phyloP scores from a whole-genome alignment of 1,284 basidiomycete species.

The Stereum hirsutum region DNA sequence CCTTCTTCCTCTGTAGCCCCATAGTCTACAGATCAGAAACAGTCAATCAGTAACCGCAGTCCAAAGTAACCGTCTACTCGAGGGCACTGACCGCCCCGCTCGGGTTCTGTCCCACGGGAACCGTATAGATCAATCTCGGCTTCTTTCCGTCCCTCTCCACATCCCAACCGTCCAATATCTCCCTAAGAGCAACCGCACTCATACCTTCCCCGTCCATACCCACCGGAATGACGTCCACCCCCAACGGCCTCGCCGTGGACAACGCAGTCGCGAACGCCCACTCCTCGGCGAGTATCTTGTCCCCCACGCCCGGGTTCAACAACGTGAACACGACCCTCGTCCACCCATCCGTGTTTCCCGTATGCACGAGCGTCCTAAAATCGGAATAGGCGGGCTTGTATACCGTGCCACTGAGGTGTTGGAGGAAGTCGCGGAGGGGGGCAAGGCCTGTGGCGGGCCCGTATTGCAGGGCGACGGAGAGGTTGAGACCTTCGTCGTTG shows the following conservation, averaged over 20 bases:
- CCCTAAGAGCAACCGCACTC: slow-evolving; percentile 49
- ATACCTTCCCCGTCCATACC: slow-evolving; percentile 72
- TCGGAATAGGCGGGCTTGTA: slow-evolving; percentile 66
- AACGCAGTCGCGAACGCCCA: slow-evolving; percentile 61
- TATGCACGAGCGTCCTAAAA: slow-evolving; percentile 53
- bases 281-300: slow-evolving; percentile 62
- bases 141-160: slow-evolving; percentile 49
- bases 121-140: slow-evolving; percentile 69
- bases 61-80: too few species aligned
- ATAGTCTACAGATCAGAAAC: too few species aligned
- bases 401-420: slow-evolving; percentile 52
- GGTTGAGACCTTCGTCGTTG: slow-evolving; percentile 42
- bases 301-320: slow-evolving; percentile 68
- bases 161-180: slow-evolving; percentile 62
- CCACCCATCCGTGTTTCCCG: slow-evolving; percentile 78
- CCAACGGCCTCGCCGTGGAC: slow-evolving; percentile 33
- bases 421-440: slow-evolving; percentile 40
- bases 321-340: slow-evolving; percentile 42
- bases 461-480: slow-evolving; percentile 69
- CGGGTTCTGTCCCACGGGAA: slow-evolving; percentile 76
- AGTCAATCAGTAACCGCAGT: too few species aligned
- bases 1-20: slow-evolving; percentile 59
- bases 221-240: slow-evolving; percentile 45
- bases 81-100: slow-evolving; percentile 51
- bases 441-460: slow-evolving; percentile 46